These are phyloP conservation scores for Aspergillus cavernicola DNA, from an alignment of 495 filamentous ascomycete genomes.

Conservation along the genomic window DNA sequence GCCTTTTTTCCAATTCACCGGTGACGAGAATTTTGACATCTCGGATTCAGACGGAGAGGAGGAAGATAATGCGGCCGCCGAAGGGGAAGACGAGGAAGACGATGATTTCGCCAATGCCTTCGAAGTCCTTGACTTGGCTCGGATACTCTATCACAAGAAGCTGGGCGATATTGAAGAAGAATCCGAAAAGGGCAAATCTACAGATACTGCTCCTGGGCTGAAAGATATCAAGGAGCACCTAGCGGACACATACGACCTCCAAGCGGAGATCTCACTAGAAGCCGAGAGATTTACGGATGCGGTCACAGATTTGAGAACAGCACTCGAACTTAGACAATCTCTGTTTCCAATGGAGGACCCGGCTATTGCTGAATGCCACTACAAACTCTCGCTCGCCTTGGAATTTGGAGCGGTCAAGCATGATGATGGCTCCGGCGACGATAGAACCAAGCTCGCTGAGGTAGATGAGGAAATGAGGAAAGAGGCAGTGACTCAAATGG, in stretches of 20 bases:
- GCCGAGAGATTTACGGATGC: conserved; percentile 84
- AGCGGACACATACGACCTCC: conserved; percentile 85
- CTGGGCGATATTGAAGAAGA: conserved; percentile 50
- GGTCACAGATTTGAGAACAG: conserved; percentile 70
- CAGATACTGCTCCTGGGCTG: conserved; percentile 44
- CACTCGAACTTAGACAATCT: conserved; percentile 69
- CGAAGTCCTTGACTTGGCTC: conserved; percentile 86
- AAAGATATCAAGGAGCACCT: conserved; percentile 74
- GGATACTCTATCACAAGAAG: conserved; percentile 68
- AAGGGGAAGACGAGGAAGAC: conserved; percentile 66
- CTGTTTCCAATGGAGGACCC: conserved; percentile 76
- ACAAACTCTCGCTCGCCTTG: conserved; percentile 89
- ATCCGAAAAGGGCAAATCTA: conserved; percentile 48
- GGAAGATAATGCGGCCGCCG: conserved; percentile 37
- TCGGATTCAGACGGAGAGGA: conserved; percentile 67
- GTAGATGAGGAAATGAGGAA: conserved; percentile 67
- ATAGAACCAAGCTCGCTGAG: conserved; percentile 29
- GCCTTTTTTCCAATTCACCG: conserved; percentile 84
- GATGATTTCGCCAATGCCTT: conserved; percentile 90
- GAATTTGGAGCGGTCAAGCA: conserved; percentile 85
- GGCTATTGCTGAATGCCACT: conserved; percentile 88
- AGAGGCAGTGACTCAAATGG: conserved; percentile 73
- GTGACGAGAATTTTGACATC: conserved; percentile 87
- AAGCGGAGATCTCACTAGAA: conserved; percentile 92
- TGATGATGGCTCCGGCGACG: conserved; percentile 41